phyloP scores from a whole-genome alignment of 2,329 filamentous ascomycete genomes.

The Gliomastix tumulicola region DNA sequence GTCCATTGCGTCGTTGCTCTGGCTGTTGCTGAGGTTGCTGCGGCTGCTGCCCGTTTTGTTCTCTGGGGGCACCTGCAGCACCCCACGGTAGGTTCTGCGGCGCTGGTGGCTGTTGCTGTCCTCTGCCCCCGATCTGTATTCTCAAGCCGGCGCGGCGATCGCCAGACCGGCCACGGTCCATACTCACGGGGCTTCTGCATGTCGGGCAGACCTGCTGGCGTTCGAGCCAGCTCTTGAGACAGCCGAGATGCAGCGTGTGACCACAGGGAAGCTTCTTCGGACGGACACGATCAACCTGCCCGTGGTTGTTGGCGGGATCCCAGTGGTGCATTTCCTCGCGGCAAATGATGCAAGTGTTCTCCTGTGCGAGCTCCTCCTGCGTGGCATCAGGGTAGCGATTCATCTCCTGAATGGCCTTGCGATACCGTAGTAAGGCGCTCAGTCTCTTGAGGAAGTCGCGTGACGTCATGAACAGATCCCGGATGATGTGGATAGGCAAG shows the following conservation, averaged over 20 bases:
- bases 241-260: conserved; percentile 90
- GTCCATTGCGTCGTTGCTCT: conserved; percentile 31
- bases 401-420: conserved; percentile 90
- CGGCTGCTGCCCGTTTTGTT: conserved; percentile 7
- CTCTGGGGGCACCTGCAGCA: background rate
- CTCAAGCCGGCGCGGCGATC: conserved; percentile 18
- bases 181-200: conserved; percentile 70
- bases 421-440: conserved; percentile 82
- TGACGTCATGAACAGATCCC: conserved; percentile 90
- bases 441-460: conserved; percentile 86
- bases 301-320: conserved; percentile 49
- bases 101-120: conserved; percentile 9
- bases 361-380: conserved; percentile 71
- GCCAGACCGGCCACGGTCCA: conserved; percentile 15
- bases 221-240: conserved; percentile 94
- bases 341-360: conserved; percentile 97
- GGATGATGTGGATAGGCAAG: conserved; percentile 91
- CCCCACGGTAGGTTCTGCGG: too few relatives aligned
- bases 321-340: conserved; percentile 91
- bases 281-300: conserved; percentile 73
- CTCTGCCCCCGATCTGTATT: conserved; percentile 19
- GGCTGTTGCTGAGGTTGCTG: conserved; percentile 6
- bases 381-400: conserved; percentile 90
- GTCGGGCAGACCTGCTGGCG: conserved; percentile 96
- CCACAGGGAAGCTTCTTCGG: conserved; percentile 96